Evolutionary conservation across 2,329 filamentous ascomycete species (phyloP), one percentile per base, ranked within the genome.

Genomic region (Elsinoe perseae): DNA sequence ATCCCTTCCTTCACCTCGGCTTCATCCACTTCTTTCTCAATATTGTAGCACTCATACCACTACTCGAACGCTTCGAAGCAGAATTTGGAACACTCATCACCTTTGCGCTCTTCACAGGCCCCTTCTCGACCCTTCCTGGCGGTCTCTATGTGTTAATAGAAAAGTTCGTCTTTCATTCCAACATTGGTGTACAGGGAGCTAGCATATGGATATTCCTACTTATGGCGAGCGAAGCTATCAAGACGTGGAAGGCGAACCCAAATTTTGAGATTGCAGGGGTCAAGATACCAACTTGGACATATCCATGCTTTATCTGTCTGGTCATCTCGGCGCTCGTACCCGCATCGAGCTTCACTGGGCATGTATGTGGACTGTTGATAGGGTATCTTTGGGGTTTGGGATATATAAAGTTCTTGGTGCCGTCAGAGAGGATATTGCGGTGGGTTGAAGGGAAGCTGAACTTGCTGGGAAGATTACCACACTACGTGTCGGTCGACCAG

Each of bases 141-240:
- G 75, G 86, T 5, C 64, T 91, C 14, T 98, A 97, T 71, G 80
- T 92, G 9, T 68, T 92, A 43, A 73, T 95, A 55, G 89, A 97
- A 71, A 82, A 80, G 63, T 80, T 81, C 50, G 73, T 96, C 56
- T 72, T 96, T 34, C 77, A 81, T 60, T 74, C 79, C 34, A 89
- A 95, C 64, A 87, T 83, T 23, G 73, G 83, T 2, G 81, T 95
- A 25, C 80, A 92, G 71, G 93, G 93, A 57, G 84, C 90, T 61
- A 95, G 91, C 70, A 80, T 96, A 56, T 96, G 92, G 89, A 86
- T 95, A 0, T 96, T 97, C 69, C 79, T 95, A 23, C 79, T 98
- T 20, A 78, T 97, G 32, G 86, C 84, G 40, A 82, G 86, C 61
- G 92, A 97, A 71, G 85, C 89, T 4, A 86, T 96, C 61, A 88